Conservation (phyloP, 257 asterid genomes). For the Nicotiana paniculata region DNA sequence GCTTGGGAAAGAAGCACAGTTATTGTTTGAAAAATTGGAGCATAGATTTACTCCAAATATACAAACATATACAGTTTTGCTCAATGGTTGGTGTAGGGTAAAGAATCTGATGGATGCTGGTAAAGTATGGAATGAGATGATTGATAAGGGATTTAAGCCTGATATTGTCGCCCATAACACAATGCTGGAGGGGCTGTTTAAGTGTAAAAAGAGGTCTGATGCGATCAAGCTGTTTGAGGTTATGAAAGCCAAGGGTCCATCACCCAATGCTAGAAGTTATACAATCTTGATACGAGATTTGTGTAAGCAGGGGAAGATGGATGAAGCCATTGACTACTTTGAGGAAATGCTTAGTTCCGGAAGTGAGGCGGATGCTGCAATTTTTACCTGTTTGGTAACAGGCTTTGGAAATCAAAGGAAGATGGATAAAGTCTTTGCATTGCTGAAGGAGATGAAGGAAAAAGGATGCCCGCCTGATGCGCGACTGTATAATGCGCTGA, state of each 20-base stretch:
- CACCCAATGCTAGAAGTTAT: conserved; percentile 65
- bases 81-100: conserved; percentile 78
- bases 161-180: conserved; percentile 73
- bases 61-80: conserved; percentile 59
- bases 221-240: conserved; percentile 66
- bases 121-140: conserved; percentile 77
- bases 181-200: conserved; percentile 77
- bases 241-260: conserved; percentile 74
- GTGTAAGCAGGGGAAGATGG: conserved; percentile 58
- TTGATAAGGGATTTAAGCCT: conserved; percentile 70
- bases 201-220: conserved; percentile 47
- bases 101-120: conserved; percentile 86
- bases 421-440: conserved; percentile 57
- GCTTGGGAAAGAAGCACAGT: conserved; percentile 76
- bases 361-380: conserved; percentile 58
- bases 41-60: conserved; percentile 56
- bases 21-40: conserved; percentile 66
- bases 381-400: conserved; percentile 64
- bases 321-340: conserved; percentile 49
- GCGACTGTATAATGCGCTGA: conserved; percentile 57
- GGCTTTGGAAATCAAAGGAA: conserved; percentile 67
- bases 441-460: conserved; percentile 70
- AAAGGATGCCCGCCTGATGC: conserved; percentile 72
- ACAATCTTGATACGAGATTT: conserved; percentile 55
- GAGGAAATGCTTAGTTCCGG: conserved; percentile 57